Base-by-base conservation (phyloP, 495 filamentous ascomycete genomes). In the Aspergillus conjunctus region DNA sequence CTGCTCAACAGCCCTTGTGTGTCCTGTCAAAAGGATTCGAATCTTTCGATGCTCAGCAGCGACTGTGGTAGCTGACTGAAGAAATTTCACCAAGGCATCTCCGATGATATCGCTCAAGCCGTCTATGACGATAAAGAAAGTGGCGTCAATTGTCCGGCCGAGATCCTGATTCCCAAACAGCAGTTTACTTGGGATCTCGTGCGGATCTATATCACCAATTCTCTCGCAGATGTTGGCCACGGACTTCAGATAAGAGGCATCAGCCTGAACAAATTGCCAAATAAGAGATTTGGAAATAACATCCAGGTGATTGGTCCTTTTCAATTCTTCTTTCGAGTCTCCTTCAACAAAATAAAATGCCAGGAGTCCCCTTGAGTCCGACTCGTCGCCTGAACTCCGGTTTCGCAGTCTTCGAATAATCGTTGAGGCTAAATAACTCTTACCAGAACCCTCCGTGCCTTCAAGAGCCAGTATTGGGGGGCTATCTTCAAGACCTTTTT, bases 281-380 rank as follows among this genome's bases (percentile, higher is more conserved):
- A 75, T 65, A 11, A 74, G 55, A 7, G 71, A 65, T 49, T 73
- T 67, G 21, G 61, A 39, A 50, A 67, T 64, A 11, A 61, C 61
- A 67, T 59, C 70, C 46, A 64, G 64, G 53, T 33, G 67, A 9
- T 54, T 73, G 11, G 58, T 53, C 20, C 51, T 55, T 26, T 58
- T 58, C 7, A 64, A 30, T 15, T 59, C 65, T 21, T 67, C 65
- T 50, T 67, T 74, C 45, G 70, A 71, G 22, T 76, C 73, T n/a
- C 68, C 71, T 21, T 77, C 74, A 31, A 73, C 62, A 45, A 77
- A 77, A 57, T 73, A 77, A 53, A 75, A 77, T 9, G 66, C 72
- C 0, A 68, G 62, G 22, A 75, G 64, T 0, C 60, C 65, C 4
- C 74, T 62, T 34, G 69, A 67, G 1, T 66, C 68, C 5, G 72